phyloP scores from a whole-genome alignment of 2,329 filamentous ascomycete genomes.

The Penicillium psychrosexuale region DNA sequence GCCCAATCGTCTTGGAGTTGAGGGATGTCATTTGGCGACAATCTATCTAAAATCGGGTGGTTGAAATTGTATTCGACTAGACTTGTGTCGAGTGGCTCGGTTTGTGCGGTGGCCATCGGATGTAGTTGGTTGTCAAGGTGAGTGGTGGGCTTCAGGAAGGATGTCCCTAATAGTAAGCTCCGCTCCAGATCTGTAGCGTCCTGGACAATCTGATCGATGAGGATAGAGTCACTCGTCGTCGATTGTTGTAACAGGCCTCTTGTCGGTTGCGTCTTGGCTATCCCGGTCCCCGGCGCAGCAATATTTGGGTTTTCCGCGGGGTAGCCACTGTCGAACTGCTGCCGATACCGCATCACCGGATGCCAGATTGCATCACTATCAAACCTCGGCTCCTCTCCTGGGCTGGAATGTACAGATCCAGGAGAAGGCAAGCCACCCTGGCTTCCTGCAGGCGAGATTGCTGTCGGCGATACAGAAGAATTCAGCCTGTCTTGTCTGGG shows the following conservation, averaged over 20 bases:
- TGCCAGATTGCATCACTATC: not conserved
- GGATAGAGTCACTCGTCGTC: not conserved
- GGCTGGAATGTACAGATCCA: not conserved
- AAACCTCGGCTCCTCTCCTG: not conserved
- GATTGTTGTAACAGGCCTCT: not conserved
- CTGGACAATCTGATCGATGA: constrained; percentile 14
- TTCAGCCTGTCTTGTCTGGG: not conserved
- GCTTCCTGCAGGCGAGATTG: constrained; percentile 5
- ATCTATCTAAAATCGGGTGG: constrained; percentile 1
- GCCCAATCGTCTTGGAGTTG: constrained; percentile 29
- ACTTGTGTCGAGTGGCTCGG: not conserved
- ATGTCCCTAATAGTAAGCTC: constrained; percentile 15
- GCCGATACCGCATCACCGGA: not conserved
- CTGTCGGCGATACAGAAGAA: constrained; percentile 2
- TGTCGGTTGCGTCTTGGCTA: not conserved
- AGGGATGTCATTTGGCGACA: not conserved
- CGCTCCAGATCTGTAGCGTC: constrained; percentile 17
- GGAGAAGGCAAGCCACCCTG: not conserved
- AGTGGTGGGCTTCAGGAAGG: constrained; percentile 14
- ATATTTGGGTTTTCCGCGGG: not conserved
- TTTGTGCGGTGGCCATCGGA: not conserved
- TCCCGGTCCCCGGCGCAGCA: not conserved
- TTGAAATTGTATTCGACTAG: not conserved
- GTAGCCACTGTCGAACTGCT: not conserved
- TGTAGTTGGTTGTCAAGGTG: constrained; percentile 2